Percentiles rank a stretch among this genome's conserved stretches.
Conservation (phyloP, 805 yeast species). For the Cyberlindnera mississippiensis region DNA sequence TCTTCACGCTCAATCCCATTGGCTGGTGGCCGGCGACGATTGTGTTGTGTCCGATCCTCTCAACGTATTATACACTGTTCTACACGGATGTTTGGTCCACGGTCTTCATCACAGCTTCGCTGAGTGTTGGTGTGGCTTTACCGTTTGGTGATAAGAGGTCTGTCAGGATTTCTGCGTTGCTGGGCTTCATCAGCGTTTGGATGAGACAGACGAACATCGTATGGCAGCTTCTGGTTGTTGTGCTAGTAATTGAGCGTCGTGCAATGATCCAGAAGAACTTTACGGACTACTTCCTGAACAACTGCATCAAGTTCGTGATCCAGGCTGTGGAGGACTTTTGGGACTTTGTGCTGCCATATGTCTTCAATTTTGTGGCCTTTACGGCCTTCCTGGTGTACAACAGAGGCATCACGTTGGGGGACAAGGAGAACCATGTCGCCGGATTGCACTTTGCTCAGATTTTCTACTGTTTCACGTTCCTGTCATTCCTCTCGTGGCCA, state of each 20-base stretch:
- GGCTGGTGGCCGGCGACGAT: conserved; percentile 42
- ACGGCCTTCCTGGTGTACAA: conserved; percentile 56
- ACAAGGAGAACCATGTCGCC: conserved; percentile 76
- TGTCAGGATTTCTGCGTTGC: conserved; percentile 43
- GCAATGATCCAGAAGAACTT: conserved; percentile 40
- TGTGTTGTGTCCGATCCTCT: conserved; percentile 62
- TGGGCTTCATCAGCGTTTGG: conserved; percentile 60
- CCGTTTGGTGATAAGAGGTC: conserved; percentile 35
- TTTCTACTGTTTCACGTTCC: conserved; percentile 69
- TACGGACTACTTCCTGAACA: conserved; percentile 34
- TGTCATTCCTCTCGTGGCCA: conserved; percentile 66
- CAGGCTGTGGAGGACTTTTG: conserved; percentile 34
- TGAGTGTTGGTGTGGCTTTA: conserved; percentile 42
- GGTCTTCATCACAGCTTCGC: conserved; percentile 54
- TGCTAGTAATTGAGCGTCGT: conserved; percentile 49
- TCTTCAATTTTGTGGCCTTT: conserved; percentile 50
- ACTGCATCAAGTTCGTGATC: conserved; percentile 36
- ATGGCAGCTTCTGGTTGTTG: conserved; percentile 69
- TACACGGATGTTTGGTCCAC: conserved; percentile 96
- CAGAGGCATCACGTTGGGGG: conserved; percentile 89
- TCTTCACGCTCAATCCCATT: conserved; percentile 37
- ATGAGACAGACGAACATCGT: conserved; percentile 90
- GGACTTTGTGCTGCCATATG: conserved; percentile 44
- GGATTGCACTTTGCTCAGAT: conserved; percentile 75
- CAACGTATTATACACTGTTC: conserved; percentile 70